These are phyloP conservation scores for Thermothielavioides terrestris DNA, from an alignment of 495 filamentous ascomycete species.

Conservation along the genomic window DNA sequence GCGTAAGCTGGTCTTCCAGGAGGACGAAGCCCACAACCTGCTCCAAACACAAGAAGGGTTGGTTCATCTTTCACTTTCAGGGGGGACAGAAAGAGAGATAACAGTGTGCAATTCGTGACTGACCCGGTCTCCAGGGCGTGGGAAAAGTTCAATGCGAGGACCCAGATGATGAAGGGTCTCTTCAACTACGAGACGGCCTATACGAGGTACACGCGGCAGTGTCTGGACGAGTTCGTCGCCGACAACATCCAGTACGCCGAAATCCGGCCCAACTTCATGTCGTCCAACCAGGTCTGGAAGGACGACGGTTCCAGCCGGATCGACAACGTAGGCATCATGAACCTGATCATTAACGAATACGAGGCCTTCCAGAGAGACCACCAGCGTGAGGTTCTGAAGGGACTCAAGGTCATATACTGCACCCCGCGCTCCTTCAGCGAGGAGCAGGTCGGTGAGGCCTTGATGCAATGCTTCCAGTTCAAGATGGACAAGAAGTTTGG, in stretches of 20 bases:
- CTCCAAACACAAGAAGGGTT: constrained; percentile 34
- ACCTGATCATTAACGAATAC: constrained; percentile 43
- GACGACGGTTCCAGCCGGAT: constrained; percentile 36
- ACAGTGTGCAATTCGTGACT: no score
- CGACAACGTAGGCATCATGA: constrained; percentile 41
- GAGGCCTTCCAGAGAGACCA: constrained; percentile 35
- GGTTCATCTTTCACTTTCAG: no score
- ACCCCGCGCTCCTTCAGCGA: constrained; percentile 48
- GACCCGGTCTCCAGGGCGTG: constrained; percentile 35
- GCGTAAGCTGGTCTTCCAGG: constrained; percentile 42
- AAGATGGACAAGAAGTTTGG: constrained; percentile 67
- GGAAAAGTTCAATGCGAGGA: constrained; percentile 46
- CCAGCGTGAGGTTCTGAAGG: constrained; percentile 24
- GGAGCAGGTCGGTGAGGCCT: constrained; percentile 50
- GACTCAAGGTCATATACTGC: constrained; percentile 47
- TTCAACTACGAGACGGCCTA: constrained; percentile 49
- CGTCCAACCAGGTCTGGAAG: constrained; percentile 41
- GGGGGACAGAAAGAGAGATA: no score
- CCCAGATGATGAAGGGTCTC: constrained; percentile 53
- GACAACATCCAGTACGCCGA: constrained; percentile 53
- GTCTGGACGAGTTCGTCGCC: constrained; percentile 41
- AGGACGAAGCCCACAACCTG: constrained; percentile 36
- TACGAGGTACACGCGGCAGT: constrained; percentile 36
- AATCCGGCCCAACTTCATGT: constrained; percentile 50
- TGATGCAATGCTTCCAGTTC: constrained; percentile 70